Evolutionary conservation across 2,329 filamentous ascomycete species (phyloP).

Genomic region (Sclerotinia glacialis): DNA sequence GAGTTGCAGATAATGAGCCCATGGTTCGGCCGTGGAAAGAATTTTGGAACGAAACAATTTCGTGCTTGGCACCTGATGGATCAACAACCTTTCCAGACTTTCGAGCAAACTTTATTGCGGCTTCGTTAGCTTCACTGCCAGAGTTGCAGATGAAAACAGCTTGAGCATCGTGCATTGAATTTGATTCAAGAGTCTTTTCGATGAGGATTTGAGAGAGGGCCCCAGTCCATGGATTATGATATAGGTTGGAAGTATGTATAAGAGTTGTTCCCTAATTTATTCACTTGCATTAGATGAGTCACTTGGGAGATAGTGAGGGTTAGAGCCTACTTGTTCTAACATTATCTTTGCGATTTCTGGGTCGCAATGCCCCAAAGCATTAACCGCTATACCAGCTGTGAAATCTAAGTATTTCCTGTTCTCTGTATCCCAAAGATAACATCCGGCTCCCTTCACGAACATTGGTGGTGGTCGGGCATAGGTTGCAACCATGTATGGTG

Average conservation of each 20-base stretch:
- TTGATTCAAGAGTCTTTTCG: slow-evolving; percentile 73
- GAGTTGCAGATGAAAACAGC: slow-evolving; percentile 95
- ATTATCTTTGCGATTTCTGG: slow-evolving; percentile 72
- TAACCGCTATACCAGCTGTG: slow-evolving; percentile 94
- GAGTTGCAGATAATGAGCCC: slow-evolving; percentile 91
- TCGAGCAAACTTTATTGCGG: slow-evolving; percentile 92
- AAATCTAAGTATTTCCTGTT: slow-evolving; percentile 89
- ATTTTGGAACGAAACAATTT: slow-evolving; percentile 85
- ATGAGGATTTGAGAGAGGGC: slow-evolving; percentile 82
- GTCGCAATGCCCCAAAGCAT: slow-evolving; percentile 87
- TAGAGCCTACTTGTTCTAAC: slow-evolving; percentile 63
- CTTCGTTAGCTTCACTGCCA: slow-evolving; percentile 95
- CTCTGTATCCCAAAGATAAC: slow-evolving; percentile 86
- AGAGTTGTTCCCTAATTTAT: slow-evolving; percentile 62
- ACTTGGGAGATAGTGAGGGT: background rate
- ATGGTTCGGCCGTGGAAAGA: slow-evolving; percentile 97
- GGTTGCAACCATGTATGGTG: slow-evolving; percentile 91
- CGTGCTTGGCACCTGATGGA: slow-evolving; percentile 69
- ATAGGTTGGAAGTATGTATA: slow-evolving; percentile 91
- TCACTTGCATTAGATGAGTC: slow-evolving; percentile 8
- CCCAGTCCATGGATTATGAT: slow-evolving; percentile 95
- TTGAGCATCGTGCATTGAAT: slow-evolving; percentile 75
- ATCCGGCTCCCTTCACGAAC: slow-evolving; percentile 84
- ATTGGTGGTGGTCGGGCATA: slow-evolving; percentile 88
- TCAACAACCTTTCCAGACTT: slow-evolving; percentile 80